Conservation (phyloP, 495 filamentous ascomycete species). For the Hyaloscypha bicolor region DNA sequence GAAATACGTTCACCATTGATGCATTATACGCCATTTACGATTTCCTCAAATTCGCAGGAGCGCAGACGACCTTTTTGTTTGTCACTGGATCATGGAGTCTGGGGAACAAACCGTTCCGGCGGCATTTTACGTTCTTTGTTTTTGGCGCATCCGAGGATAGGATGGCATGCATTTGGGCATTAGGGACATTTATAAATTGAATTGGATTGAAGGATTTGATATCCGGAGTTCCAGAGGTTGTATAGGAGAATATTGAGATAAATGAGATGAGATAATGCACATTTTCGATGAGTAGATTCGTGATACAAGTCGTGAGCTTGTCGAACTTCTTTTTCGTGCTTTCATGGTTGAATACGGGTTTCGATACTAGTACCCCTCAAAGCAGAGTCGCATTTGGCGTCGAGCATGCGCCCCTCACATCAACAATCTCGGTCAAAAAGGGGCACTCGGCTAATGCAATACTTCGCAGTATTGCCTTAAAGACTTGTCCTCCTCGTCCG, state of each 20-base stretch:
- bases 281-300: neutral
- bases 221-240: conserved; percentile 27
- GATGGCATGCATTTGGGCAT: conserved; percentile 10
- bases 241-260: conserved; percentile 11
- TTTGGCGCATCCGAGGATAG: neutral
- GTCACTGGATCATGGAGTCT: neutral
- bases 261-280: neutral
- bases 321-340: too few relatives aligned
- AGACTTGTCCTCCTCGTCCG: too few relatives aligned
- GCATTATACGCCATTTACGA: conserved; percentile 29
- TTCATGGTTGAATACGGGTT: too few relatives aligned
- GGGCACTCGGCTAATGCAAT: too few relatives aligned
- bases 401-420: too few relatives aligned
- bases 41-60: neutral
- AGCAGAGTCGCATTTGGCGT: too few relatives aligned
- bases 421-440: too few relatives aligned
- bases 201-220: conserved; percentile 30
- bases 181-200: conserved; percentile 24
- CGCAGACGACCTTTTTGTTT: neutral
- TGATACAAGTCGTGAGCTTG: neutral
- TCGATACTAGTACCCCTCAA: too few relatives aligned
- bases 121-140: neutral
- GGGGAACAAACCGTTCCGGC: neutral
- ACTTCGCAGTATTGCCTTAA: too few relatives aligned
- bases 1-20: conserved; percentile 27